Percentiles rank a stretch among this genome's conserved stretches.
Evolutionary conservation across 495 filamentous ascomycete genomes (phyloP).

Genomic region (Lentithecium fluviatile): DNA sequence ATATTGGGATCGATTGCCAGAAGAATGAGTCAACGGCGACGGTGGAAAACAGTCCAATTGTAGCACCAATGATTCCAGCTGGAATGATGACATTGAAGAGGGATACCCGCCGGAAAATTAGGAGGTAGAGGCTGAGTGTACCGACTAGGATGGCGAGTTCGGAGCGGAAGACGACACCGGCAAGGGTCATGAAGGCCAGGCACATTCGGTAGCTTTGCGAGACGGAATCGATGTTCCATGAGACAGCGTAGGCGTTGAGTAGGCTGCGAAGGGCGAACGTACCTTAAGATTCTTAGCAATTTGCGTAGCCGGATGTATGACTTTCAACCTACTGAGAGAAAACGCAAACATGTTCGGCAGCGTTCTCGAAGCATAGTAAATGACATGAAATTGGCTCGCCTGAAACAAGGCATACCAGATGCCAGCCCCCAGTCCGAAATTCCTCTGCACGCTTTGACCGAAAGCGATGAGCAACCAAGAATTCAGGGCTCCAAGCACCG

Average conservation of each 20-base stretch:
- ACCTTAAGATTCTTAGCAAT: constrained; percentile 41
- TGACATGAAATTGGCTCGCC: constrained; percentile 83
- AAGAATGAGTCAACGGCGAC: constrained; percentile 83
- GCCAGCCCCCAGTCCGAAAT: constrained; percentile 68
- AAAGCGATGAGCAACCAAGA: constrained; percentile 64
- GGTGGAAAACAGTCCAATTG: constrained; percentile 62
- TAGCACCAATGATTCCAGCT: constrained; percentile 65
- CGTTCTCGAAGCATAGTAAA: constrained; percentile 90
- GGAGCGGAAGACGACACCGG: constrained; percentile 85
- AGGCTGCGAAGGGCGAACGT: constrained; percentile 70
- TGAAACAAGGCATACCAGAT: constrained; percentile 84
- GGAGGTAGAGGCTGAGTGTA: constrained; percentile 55
- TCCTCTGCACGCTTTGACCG: constrained; percentile 58
- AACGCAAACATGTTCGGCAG: constrained; percentile 98
- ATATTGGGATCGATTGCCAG: constrained; percentile 76
- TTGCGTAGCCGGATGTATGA: too few species aligned
- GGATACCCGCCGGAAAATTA: constrained; percentile 55
- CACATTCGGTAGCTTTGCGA: constrained; percentile 49
- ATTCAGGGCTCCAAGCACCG: constrained; percentile 76
- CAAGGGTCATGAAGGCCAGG: constrained; percentile 73
- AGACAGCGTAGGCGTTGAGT: constrained; percentile 53
- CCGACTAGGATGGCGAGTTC: constrained; percentile 82
- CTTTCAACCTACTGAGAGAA: constrained; percentile 60
- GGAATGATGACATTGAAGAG: constrained; percentile 58
- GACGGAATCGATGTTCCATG: constrained; percentile 31